phyloP scores from a whole-genome alignment of 164 flowering plant genomes.

The Vitis amurensis region DNA sequence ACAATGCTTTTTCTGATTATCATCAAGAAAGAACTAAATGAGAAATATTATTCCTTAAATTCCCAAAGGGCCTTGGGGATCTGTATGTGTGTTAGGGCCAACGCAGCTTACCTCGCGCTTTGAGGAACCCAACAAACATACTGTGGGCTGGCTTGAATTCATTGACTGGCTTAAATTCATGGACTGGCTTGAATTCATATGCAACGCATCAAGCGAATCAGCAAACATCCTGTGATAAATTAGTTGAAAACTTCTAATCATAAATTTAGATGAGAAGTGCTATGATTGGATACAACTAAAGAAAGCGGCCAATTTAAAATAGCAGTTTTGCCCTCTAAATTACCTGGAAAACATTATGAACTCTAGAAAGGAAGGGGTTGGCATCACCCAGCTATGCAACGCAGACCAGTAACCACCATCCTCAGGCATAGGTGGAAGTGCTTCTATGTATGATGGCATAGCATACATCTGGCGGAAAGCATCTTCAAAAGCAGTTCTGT shows the following conservation, averaged over 20 bases:
- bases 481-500: slow-evolving; percentile 74
- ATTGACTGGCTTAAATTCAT: slow-evolving; percentile 32
- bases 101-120: slow-evolving; percentile 57
- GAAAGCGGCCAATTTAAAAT: not conserved
- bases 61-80: too few species aligned
- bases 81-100: not conserved
- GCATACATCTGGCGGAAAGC: slow-evolving; percentile 82
- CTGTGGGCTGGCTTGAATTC: slow-evolving; percentile 33
- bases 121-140: slow-evolving; percentile 70
- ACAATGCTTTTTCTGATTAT: slow-evolving; percentile 72
- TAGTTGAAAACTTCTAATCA: not conserved
- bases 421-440: slow-evolving; percentile 95
- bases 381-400: slow-evolving; percentile 96
- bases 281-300: not conserved
- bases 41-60: not conserved
- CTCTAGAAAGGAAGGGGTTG: slow-evolving; percentile 90
- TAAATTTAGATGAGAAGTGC: not conserved
- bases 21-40: slow-evolving; percentile 2
- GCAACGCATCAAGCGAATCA: slow-evolving; percentile 76
- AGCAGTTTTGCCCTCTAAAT: not conserved
- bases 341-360: slow-evolving; percentile 93
- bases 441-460: slow-evolving; percentile 66
- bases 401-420: slow-evolving; percentile 93
- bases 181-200: slow-evolving; percentile 37
- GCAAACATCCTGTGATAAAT: slow-evolving; percentile 74